These are phyloP conservation scores for Striga hermonthica DNA, from an alignment of 305 asterid species.

Conservation along the genomic window DNA sequence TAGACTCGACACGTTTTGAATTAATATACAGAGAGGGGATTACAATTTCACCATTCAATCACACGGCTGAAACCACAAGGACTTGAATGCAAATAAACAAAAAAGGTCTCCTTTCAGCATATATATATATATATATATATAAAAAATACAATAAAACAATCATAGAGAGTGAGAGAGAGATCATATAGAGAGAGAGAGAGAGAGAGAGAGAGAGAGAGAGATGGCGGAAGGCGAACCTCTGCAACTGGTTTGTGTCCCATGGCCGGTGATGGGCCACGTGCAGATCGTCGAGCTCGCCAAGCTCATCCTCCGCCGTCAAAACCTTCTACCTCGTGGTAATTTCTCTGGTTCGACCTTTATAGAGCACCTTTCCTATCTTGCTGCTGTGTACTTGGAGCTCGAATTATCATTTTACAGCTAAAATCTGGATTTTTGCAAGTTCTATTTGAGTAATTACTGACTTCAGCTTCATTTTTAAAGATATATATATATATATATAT, in stretches of 20 bases:
- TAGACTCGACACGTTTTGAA: too few relatives aligned
- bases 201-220: neutral
- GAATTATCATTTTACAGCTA: too few relatives aligned
- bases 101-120: neutral
- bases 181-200: too few relatives aligned
- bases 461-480: too few relatives aligned
- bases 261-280: conserved; percentile 81
- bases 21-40: too few relatives aligned
- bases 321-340: conserved; percentile 35
- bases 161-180: neutral
- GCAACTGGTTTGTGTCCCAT: conserved; percentile 48
- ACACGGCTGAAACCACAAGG: neutral
- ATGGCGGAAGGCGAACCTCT: conserved; percentile 9
- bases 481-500: too few relatives aligned
- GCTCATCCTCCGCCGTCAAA: conserved; percentile 41
- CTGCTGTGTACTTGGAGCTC: too few relatives aligned
- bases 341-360: neutral
- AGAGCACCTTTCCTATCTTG: too few relatives aligned
- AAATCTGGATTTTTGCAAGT: too few relatives aligned
- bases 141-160: neutral
- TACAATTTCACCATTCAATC: too few relatives aligned
- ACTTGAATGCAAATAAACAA: neutral
- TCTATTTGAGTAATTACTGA: too few relatives aligned
- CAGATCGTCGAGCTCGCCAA: conserved; percentile 66
- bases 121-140: too few relatives aligned